Percentiles rank a stretch among this genome's conserved stretches.
Evolutionary conservation across 1,284 basidiomycete genomes (phyloP).

Genomic region (Agroathelia rolfsii): DNA sequence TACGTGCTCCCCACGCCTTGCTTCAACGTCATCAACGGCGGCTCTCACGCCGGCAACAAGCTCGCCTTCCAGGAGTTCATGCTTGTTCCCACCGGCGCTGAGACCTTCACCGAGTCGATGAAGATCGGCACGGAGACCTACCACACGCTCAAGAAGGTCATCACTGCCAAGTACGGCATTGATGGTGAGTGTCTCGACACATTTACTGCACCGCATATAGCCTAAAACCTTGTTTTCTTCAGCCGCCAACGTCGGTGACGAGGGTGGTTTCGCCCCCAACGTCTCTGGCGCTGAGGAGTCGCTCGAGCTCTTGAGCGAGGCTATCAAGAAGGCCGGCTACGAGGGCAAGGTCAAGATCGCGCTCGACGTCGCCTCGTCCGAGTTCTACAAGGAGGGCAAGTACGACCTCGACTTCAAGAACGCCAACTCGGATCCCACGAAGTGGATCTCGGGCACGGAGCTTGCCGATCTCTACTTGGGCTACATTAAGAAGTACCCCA

Average conservation of each 20-base stretch:
- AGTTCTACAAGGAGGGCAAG: slow-evolving; percentile 99
- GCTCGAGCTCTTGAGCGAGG: slow-evolving; percentile 90
- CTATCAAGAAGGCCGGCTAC: slow-evolving; percentile 97
- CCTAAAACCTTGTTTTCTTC: slow-evolving; percentile 9
- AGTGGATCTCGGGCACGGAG: slow-evolving; percentile 91
- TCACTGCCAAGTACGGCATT: slow-evolving; percentile 98
- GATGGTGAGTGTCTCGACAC: slow-evolving; percentile 56
- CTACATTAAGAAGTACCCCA: slow-evolving; percentile 88
- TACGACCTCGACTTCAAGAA: slow-evolving; percentile 99
- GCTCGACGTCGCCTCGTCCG: slow-evolving; percentile 97
- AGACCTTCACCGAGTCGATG: slow-evolving; percentile 92
- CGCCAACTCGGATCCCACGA: slow-evolving; percentile 95
- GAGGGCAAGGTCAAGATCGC: slow-evolving; percentile 98
- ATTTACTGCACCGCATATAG: background rate
- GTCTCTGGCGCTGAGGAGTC: slow-evolving; percentile 95
- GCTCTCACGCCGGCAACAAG: slow-evolving; percentile 98
- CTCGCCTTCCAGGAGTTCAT: slow-evolving; percentile 99
- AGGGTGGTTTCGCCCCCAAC: slow-evolving; percentile 99
- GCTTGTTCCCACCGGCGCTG: slow-evolving; percentile 92
- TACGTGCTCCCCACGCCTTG: slow-evolving; percentile 87
- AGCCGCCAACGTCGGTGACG: slow-evolving; percentile 99
- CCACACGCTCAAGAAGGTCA: slow-evolving; percentile 99
- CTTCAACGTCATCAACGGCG: slow-evolving; percentile 99
- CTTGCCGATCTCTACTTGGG: slow-evolving; percentile 90
- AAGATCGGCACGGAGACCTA: slow-evolving; percentile 98